Conservation (phyloP, 1,284 basidiomycete genomes). For the Malassezia psittaci region DNA sequence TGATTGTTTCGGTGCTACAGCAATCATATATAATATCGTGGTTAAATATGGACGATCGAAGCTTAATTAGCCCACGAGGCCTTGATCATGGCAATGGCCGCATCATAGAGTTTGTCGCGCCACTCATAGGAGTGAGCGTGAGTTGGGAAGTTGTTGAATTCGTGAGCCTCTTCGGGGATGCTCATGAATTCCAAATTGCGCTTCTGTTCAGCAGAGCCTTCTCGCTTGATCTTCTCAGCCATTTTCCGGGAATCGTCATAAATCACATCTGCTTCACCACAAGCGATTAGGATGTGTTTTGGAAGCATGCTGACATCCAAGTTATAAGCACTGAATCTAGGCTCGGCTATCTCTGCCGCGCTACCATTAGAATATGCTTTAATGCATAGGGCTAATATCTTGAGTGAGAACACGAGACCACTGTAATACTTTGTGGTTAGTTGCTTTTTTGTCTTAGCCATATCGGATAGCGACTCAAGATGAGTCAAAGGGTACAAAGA, state of each 20-base stretch:
- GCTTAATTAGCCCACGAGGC: constrained; percentile 2
- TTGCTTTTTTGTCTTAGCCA: not conserved
- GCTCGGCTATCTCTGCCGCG: constrained; percentile 15
- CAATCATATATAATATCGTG: no score
- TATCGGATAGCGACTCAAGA: constrained; percentile 3
- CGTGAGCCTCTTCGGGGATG: constrained; percentile 31
- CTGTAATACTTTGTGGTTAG: constrained; percentile 16
- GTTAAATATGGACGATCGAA: not conserved
- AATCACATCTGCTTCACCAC: constrained; percentile 32
- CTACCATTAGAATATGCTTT: constrained; percentile 21
- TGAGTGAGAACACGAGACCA: constrained; percentile 21
- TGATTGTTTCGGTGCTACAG: no score
- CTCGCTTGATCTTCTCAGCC: constrained; percentile 24
- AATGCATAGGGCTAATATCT: constrained; percentile 23
- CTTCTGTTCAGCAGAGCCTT: constrained; percentile 9
- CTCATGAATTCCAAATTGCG: constrained; percentile 21
- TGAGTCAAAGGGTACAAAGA: constrained; percentile 25
- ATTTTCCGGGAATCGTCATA: constrained; percentile 23
- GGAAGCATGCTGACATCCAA: constrained; percentile 20
- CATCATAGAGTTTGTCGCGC: constrained; percentile 20
- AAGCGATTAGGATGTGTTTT: constrained; percentile 23
- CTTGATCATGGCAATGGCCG: constrained; percentile 41
- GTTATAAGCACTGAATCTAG: constrained; percentile 23
- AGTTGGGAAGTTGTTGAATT: constrained; percentile 32
- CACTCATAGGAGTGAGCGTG: constrained; percentile 13